Percentiles rank a stretch among this genome's conserved stretches.
Evolutionary conservation across 345 rosid species (phyloP).

Genomic region (Gossypium sturtianum): DNA sequence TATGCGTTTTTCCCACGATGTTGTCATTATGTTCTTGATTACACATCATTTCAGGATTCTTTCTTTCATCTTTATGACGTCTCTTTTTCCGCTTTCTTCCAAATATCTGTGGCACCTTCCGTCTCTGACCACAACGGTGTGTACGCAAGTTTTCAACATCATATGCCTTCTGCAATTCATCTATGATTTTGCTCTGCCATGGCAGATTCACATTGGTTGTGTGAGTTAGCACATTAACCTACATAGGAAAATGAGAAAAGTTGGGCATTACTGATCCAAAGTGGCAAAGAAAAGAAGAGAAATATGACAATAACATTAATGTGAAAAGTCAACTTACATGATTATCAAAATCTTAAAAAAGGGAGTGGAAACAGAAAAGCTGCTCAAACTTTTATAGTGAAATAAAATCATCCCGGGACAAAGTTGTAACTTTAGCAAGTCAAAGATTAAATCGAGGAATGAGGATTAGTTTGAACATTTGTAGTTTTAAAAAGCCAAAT

Average conservation of each 20-base stretch:
- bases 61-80: constrained; percentile 7
- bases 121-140: constrained; percentile 10
- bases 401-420: background rate
- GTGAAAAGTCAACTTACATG: background rate
- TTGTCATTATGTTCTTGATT: constrained; percentile 2
- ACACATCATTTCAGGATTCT: constrained; percentile 3
- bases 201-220: constrained; percentile 31
- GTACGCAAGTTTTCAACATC: constrained; percentile 26
- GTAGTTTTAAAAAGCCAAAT: background rate
- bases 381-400: background rate
- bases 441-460: background rate
- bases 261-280: background rate
- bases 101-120: constrained; percentile 4
- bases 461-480: background rate
- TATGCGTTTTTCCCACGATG: background rate
- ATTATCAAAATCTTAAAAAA: background rate
- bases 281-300: background rate
- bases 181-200: constrained; percentile 30
- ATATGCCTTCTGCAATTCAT: constrained; percentile 24
- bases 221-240: constrained; percentile 55
- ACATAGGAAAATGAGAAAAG: constrained; percentile 6
- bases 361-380: background rate
- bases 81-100: constrained; percentile 16
- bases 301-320: background rate
- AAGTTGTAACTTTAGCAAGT: background rate